phyloP scores from a whole-genome alignment of 768 basidiomycete genomes.

The Hebeloma cylindrosporum region DNA sequence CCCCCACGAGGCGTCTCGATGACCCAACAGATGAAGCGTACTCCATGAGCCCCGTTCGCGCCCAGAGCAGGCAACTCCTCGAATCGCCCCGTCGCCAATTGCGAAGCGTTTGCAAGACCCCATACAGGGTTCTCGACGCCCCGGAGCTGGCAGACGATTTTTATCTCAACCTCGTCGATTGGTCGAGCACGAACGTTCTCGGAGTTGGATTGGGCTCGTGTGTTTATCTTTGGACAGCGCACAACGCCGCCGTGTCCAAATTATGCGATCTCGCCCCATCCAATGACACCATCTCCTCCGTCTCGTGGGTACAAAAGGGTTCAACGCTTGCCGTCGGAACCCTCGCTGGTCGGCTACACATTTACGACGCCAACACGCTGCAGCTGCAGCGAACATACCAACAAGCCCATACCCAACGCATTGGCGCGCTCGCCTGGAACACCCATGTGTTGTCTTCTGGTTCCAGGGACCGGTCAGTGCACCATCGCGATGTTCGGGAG shows the following conservation, averaged over 20 bases:
- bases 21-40: conserved; percentile 87
- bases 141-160: conserved; percentile 98
- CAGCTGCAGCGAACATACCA: conserved; percentile 78
- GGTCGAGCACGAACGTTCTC: conserved; percentile 93
- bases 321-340: conserved; percentile 93
- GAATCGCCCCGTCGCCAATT: conserved; percentile 81
- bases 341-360: conserved; percentile 82
- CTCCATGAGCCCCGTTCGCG: conserved; percentile 85
- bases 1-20: conserved; percentile 67
- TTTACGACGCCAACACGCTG: conserved; percentile 87
- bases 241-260: conserved; percentile 89
- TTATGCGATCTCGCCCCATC: conserved; percentile 77
- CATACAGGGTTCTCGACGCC: conserved; percentile 95
- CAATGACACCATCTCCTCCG: conserved; percentile 77
- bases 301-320: conserved; percentile 93
- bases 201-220: conserved; percentile 90
- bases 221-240: conserved; percentile 97
- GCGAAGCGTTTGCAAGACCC: conserved; percentile 88
- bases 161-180: conserved; percentile 96
- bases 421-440: conserved; percentile 96
- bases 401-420: conserved; percentile 82
- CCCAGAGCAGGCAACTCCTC: conserved; percentile 77
- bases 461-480: conserved; percentile 86
- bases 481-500: conserved; percentile 91
- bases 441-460: conserved; percentile 84